Evolutionary conservation across 2,329 filamentous ascomycete genomes (phyloP).

Genomic region (Cylindrodendrum hubeiense): DNA sequence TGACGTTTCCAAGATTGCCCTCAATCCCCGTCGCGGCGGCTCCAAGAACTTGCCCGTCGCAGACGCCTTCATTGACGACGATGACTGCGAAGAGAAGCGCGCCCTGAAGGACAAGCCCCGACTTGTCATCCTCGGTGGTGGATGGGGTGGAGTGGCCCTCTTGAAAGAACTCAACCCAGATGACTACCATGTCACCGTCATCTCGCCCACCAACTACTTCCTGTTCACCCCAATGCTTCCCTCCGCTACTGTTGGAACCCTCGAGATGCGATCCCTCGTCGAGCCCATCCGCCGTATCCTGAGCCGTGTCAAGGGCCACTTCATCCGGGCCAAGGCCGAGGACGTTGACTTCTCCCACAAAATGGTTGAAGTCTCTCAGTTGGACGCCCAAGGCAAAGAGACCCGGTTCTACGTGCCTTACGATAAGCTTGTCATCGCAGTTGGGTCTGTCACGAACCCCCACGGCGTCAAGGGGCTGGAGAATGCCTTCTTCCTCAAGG

Average conservation of each 20-base stretch:
- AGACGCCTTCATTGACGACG: slow-evolving; percentile 88
- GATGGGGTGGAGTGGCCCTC: slow-evolving; percentile 94
- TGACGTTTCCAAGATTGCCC: slow-evolving; percentile 84
- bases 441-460: slow-evolving; percentile 92
- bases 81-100: slow-evolving; percentile 79
- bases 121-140: slow-evolving; percentile 91
- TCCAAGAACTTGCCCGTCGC: slow-evolving; percentile 96
- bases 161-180: slow-evolving; percentile 91
- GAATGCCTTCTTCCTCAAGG: slow-evolving; percentile 94
- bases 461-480: slow-evolving; percentile 97
- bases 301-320: slow-evolving; percentile 83
- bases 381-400: slow-evolving; percentile 77
- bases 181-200: slow-evolving; percentile 95
- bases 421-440: slow-evolving; percentile 93
- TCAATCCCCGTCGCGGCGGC: slow-evolving; percentile 85
- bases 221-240: slow-evolving; percentile 98
- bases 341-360: slow-evolving; percentile 94
- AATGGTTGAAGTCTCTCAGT: slow-evolving; percentile 86
- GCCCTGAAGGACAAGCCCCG: slow-evolving; percentile 88
- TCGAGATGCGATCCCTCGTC: slow-evolving; percentile 90
- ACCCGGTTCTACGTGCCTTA: slow-evolving; percentile 94
- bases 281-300: slow-evolving; percentile 93
- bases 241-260: slow-evolving; percentile 94
- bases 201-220: slow-evolving; percentile 97
- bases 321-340: slow-evolving; percentile 87